Base-by-base conservation (phyloP, 179 eudicot species). In the Nepenthes alata region DNA sequence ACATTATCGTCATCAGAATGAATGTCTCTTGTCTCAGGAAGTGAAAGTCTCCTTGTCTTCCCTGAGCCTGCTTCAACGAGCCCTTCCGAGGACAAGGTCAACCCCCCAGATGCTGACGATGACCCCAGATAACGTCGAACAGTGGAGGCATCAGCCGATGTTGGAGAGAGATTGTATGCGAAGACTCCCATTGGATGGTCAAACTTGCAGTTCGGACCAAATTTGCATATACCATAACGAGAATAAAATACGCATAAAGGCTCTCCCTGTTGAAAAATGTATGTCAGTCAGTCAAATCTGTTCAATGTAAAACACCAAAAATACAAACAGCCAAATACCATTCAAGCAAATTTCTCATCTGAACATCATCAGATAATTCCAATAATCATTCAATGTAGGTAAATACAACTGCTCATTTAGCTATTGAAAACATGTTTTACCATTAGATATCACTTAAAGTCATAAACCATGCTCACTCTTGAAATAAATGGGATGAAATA, bases 141-240 rank as follows among this genome's bases (percentile, higher is more conserved):
- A 51, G 74, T 67, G 9, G 88, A 79, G 50, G 74, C 70, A 14
- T 80, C 87, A 2, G 84, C 64, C 6, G 95, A 60, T 45, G 88
- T 73, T 13, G 85, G 78, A n/a, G 86, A 64, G 3, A 74, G 59
- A 47, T 76, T 78, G 81, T 80, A 82, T 44, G 94, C 65, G 58
- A 82, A 83, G 55, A 78, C 81, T 64, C 83, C 89, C 98, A 89
- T 87, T 5, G 97, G 99, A 49, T 90, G 99, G 66, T 94, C 94
- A 67, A 94, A 94, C 77, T 94, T 91, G 89, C 99, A 94, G 81
- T 91, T 90, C 63, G 99, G 94, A 45, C 99, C 99, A 59, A 94
- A 94, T 73, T 94, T 94, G 91, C 99, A 94, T 60, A 94, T 90
- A 5, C 99, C 99, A 76, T 94, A 90, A 59, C 96, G 89, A 45